Conservation (phyloP, 306 rosid genomes). For the Quercus bicolor region DNA sequence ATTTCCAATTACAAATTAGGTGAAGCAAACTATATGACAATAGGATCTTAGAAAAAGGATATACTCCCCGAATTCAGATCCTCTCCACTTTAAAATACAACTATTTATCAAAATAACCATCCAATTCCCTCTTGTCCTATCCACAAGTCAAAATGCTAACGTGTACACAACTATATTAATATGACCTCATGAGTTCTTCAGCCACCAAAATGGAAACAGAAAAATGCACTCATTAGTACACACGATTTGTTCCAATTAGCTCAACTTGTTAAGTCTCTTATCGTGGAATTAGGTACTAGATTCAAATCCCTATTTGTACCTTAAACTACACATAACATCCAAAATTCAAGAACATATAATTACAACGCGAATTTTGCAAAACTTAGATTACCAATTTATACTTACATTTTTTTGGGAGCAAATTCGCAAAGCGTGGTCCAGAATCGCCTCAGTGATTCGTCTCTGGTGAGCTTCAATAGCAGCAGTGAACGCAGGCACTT, state of each 20-base stretch:
- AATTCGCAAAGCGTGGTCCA: constrained; percentile 62
- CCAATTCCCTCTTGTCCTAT: too few species aligned
- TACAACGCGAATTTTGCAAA: background rate
- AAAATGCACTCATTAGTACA: too few species aligned
- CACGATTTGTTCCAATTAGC: too few species aligned
- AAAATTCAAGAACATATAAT: too few species aligned
- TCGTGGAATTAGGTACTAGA: too few species aligned
- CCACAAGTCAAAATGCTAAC: background rate
- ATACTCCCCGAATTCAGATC: too few species aligned
- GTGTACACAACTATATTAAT: background rate
- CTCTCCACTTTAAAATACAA: too few species aligned
- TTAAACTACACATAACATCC: too few species aligned
- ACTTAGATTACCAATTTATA: background rate
- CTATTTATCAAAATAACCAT: too few species aligned
- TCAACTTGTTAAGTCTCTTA: too few species aligned
- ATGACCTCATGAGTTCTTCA: background rate
- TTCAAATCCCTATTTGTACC: too few species aligned
- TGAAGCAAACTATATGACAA: background rate
- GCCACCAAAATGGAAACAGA: background rate
- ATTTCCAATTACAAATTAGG: background rate
- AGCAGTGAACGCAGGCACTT: constrained; percentile 85
- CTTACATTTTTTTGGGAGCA: constrained; percentile 50
- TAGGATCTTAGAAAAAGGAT: background rate
- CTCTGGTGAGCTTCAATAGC: constrained; percentile 93
- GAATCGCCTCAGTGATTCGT: constrained; percentile 67